These are phyloP conservation scores for Nyssa sinensis DNA, from an alignment of 148 eudicot species.

Conservation along the genomic window DNA sequence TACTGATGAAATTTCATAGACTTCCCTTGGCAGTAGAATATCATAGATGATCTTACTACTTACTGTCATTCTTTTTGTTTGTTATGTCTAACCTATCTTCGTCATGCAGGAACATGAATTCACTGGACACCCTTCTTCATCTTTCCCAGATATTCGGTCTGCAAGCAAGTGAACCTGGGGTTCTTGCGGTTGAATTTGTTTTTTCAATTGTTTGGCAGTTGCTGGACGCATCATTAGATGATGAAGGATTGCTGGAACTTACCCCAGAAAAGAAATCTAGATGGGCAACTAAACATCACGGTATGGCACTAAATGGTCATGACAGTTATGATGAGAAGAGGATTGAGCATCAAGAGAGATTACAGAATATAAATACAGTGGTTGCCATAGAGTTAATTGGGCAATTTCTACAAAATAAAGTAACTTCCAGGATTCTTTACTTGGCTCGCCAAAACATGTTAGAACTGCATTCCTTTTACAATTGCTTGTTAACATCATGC, in stretches of 20 bases:
- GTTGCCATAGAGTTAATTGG: slow-evolving; percentile 44
- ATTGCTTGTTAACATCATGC: slow-evolving; percentile 2
- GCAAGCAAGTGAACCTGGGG: slow-evolving; percentile 40
- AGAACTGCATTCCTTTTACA: slow-evolving; percentile 18
- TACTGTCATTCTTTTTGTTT: neutral
- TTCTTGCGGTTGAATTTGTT: slow-evolving; percentile 39
- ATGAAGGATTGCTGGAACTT: slow-evolving; percentile 60
- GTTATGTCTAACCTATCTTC: neutral
- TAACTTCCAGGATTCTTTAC: slow-evolving; percentile 37
- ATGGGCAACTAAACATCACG: slow-evolving; percentile 28
- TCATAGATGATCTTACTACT: neutral
- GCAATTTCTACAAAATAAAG: slow-evolving; percentile 35
- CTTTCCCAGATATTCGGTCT: slow-evolving; percentile 46
- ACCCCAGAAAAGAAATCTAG: slow-evolving; percentile 42
- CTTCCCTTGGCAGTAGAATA: neutral
- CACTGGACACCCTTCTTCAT: slow-evolving; percentile 42
- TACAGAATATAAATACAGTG: slow-evolving; percentile 42
- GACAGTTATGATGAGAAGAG: slow-evolving; percentile 32
- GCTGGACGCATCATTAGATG: slow-evolving; percentile 54
- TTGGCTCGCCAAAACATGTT: slow-evolving; percentile 49
- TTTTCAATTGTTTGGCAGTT: slow-evolving; percentile 51
- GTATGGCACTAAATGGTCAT: slow-evolving; percentile 34
- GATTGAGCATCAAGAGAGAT: slow-evolving; percentile 34
- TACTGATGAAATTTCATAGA: neutral
- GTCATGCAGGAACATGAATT: slow-evolving; percentile 47